Evolutionary conservation across 257 asterid species (phyloP).

Genomic region (Nemophila menziesii): DNA sequence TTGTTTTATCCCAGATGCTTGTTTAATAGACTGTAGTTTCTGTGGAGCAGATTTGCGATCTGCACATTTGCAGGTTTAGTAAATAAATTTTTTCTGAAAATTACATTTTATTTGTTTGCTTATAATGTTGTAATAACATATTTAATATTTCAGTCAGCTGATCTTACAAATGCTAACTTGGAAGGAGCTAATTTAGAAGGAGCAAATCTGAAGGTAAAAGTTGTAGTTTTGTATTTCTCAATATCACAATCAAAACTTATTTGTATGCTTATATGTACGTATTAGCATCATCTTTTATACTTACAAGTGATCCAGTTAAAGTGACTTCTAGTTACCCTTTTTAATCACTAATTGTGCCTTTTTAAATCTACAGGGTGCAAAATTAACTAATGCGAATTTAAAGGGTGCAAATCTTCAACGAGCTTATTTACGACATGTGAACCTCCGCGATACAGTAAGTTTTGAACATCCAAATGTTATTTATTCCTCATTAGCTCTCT

Average conservation of each 20-base stretch:
- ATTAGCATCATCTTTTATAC: background rate
- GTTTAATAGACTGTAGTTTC: conserved; percentile 77
- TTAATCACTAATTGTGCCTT: background rate
- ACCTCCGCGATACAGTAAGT: conserved; percentile 84
- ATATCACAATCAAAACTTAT: background rate
- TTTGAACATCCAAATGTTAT: background rate
- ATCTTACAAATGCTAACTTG: conserved; percentile 95
- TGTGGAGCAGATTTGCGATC: conserved; percentile 89
- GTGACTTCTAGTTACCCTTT: background rate
- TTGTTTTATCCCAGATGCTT: conserved; percentile 55
- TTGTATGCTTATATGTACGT: background rate
- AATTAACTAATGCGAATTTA: conserved; percentile 71
- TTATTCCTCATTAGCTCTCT: no score
- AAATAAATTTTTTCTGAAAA: background rate
- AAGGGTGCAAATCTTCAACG: conserved; percentile 94
- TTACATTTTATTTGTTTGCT: background rate
- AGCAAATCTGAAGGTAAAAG: conserved; percentile 78
- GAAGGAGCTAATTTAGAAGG: conserved; percentile 98
- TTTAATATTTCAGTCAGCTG: conserved; percentile 55
- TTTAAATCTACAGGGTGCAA: conserved; percentile 55
- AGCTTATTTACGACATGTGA: conserved; percentile 80
- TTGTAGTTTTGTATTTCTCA: background rate
- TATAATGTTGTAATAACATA: background rate
- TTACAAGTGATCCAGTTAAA: background rate
- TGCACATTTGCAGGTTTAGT: conserved; percentile 76